Base-by-base conservation (phyloP, 2,329 filamentous ascomycete genomes). In the Fusarium circinatum region DNA sequence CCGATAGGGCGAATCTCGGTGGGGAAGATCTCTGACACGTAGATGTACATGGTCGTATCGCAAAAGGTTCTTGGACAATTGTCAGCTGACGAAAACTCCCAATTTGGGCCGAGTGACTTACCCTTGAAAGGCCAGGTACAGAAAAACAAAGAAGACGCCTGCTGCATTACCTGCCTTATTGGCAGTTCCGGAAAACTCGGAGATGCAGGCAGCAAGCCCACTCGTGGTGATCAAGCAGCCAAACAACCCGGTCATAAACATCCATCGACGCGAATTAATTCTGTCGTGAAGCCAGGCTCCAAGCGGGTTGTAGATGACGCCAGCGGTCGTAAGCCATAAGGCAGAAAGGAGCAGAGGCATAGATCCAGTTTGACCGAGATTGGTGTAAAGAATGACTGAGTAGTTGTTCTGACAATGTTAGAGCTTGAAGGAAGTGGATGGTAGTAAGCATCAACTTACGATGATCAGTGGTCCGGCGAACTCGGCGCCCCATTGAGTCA, bases 401-500 rank as follows among this genome's bases (percentile, higher is more conserved):
- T 83, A 83, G 70, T 83, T 84, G 75, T 87, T 87, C 84, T 86
- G 22, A 2, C 0, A 8, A 0, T 8, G 24, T 68, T n/a, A 68
- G 52, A 6, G 3, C 8, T 5, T 8, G 22, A 6, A 7, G 6
- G 4, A n/a, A 8, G 52, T 15, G 2, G 1, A 4, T 1, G 8
- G 8, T 3, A 18, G 22, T 2, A 8, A 5, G 7, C 11, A 22
- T 22, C 8, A 44, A 81, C 84, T 76, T 59, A 86, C 85, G 62
- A 88, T 87, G 28, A 88, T 85, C 2, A 88, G 78, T 20, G 85
- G 85, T 1, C 86, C 86, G 22, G 82, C 85, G 71, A 87, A 87
- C 60, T 87, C 85, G 10, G 86, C 85, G 34, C 85, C 86, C 85
- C 85, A 88, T 70, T 87, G 86, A 5, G 85, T 87, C n/a, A 87